Conservation (phyloP, 2,329 filamentous ascomycete genomes). For the Scopulariopsis brevicaulis region DNA sequence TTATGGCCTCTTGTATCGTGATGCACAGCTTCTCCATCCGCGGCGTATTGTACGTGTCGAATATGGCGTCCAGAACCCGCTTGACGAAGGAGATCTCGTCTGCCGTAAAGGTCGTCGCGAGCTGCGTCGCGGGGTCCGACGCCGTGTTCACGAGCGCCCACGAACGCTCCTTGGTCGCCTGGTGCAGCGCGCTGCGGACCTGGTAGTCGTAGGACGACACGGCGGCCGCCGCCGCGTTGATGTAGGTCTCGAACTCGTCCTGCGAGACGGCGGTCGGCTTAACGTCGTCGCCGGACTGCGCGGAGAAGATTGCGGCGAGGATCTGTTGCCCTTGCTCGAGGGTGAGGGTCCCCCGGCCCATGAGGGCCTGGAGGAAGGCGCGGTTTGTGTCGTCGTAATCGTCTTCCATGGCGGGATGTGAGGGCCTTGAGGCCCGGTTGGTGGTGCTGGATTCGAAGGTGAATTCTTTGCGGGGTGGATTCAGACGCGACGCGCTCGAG, state of each 20-base stretch:
- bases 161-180: constrained; percentile 52
- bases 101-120: constrained; percentile 68
- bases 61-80: constrained; percentile 80
- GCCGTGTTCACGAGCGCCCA: constrained; percentile 83
- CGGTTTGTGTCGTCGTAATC: constrained; percentile 23
- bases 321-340: constrained; percentile 61
- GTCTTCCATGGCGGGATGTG: not conserved
- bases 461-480: not conserved
- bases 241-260: constrained; percentile 55
- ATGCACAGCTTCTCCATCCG: constrained; percentile 78
- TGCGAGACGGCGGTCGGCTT: constrained; percentile 53
- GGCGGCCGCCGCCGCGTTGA: constrained; percentile 58
- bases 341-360: constrained; percentile 68
- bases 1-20: constrained; percentile 65
- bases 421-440: not conserved
- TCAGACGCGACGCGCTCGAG: not conserved
- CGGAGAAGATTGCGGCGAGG: constrained; percentile 64
- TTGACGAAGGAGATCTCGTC: constrained; percentile 90
- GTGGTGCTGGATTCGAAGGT: not conserved
- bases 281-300: constrained; percentile 26
- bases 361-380: constrained; percentile 82
- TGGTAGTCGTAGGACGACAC: constrained; percentile 79
- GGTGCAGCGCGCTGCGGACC: constrained; percentile 64
- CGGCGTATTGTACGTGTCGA: constrained; percentile 73
- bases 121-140: constrained; percentile 73